Conservation (phyloP, 176 grass and related monocot species). For the Bolboschoenus planiculmis region DNA sequence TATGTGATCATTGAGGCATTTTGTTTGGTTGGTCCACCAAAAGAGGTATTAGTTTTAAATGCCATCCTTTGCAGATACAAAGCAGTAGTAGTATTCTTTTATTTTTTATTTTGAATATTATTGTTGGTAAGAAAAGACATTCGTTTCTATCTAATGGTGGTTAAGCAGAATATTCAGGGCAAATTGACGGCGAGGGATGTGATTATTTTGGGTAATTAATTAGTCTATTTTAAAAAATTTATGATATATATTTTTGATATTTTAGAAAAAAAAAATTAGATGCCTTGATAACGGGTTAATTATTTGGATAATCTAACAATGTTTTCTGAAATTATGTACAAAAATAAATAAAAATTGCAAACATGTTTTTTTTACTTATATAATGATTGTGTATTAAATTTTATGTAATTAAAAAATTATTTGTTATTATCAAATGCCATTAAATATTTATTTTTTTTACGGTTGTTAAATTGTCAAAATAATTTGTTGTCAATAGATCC, state of each 20-base stretch:
- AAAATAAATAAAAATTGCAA: too few relatives aligned
- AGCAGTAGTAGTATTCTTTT: not conserved
- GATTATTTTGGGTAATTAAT: not conserved
- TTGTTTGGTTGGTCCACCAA: constrained; percentile 51
- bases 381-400: not conserved
- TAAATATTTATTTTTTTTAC: too few relatives aligned
- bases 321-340: too few relatives aligned
- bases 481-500: too few relatives aligned
- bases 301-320: not conserved
- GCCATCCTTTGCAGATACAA: constrained; percentile 12
- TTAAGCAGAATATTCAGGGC: not conserved
- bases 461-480: too few relatives aligned
- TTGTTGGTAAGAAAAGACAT: not conserved
- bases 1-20: constrained; percentile 52
- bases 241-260: too few relatives aligned
- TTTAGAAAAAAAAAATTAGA: not conserved
- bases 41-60: constrained; percentile 25
- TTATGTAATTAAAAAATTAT: not conserved
- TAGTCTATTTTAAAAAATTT: not conserved
- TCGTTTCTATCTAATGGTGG: not conserved
- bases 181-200: not conserved
- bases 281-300: not conserved
- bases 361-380: not conserved
- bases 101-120: not conserved
- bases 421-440: not conserved